Evolutionary conservation across 2,329 filamentous ascomycete species (phyloP), one percentile per base, ranked within the genome.

Genomic region (Pyrenophora graminea): DNA sequence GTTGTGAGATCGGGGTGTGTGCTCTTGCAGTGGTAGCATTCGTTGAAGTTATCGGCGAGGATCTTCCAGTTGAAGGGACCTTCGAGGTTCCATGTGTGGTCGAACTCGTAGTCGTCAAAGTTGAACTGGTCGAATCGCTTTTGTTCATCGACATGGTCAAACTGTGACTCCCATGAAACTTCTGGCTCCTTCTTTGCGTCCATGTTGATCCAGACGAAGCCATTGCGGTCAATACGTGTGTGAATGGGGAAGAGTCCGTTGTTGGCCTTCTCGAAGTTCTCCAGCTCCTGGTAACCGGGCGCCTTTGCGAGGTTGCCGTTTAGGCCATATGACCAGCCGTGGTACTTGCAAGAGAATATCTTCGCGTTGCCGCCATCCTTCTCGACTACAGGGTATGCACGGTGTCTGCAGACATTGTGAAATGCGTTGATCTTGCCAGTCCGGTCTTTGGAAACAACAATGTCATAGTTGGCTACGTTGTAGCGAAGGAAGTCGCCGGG

Each of bases 21-120:
- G 1, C 79, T 81, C 43, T 79, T 78, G 73, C 82, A 85, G 73
- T 86, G 83, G 60, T 86, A 87, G 64, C 83, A 86, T 64, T 84
- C 83, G 65, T 87, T 87, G 75, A 85, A 87, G 73, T 86, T 85
- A 64, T 86, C 84, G 12, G 67, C 62, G 10, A 69, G 55, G 25
- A 68, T 68, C 53, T 71, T 71, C 68, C 68, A 71, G 51, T 70
- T 70, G 53, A 62, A 69, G 30, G 64, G 55, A 8, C 63, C 64
- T n/a, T 68, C 67, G 49, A 70, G 59, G 36, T 64, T 64, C 55
- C 62, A 71, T 17, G 62, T 67, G 53, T 71, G 68, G 51, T 70
- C 66, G 56, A 84, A 85, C 13, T 70, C 63, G 64, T 84, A 86
- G 41, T 69, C 65, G 12, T 64, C 60, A 34, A 70, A 70, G 54